Evolutionary conservation across 225 moss, liverwort and hornwort species (phyloP), one percentile per base, ranked within the genome.

Genomic region (Asterella californica): DNA sequence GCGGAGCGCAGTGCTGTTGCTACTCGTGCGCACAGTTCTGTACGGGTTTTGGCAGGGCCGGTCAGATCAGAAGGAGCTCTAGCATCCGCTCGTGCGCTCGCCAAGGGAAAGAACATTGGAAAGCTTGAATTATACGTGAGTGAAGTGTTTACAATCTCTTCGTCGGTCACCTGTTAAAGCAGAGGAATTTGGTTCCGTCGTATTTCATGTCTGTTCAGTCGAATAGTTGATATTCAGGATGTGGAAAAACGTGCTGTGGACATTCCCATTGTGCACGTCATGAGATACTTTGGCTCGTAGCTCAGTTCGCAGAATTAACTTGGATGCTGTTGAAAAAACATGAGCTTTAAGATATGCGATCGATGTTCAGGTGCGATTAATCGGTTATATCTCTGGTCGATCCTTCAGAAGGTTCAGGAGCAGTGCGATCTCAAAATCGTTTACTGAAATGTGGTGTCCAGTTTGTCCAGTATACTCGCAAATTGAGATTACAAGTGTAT

Each of bases 101-200:
- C 69, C 14, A 79, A 54, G 52, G 1, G 34, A 15, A 79, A 25
- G 52, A 42, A 25, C 18, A 18, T 2, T 27, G 77, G 47, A 29
- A 69, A 68, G 69, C 34, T 34, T 15, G 69, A 79, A 69, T 79
- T 70, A 33, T 38, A 50, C 30, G 79, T 79, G 27, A 70, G 79
- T 78, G 61, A 37, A 78, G 32, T 71, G 24, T 47, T 71, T 19
- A 21, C 71, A n/a, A 12, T 71, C 25, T 27, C 14, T 71, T n/a
- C 2, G 24, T 71, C 45, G 24, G n/a, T 27, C 46, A 42, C 42
- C 42, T 57, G 4, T 5, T 57, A 57, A 24, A 18, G 57, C n/a
- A 4, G 17, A 21, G 57, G 21, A 19, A 57, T 57, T 57, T 19
- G 21, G 5, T 57, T 24, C 24, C 4, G 0, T 57, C 24, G 57